These are phyloP conservation scores for Amborella trichopoda DNA, from an alignment of 164 flowering plant species.

Conservation along the genomic window DNA sequence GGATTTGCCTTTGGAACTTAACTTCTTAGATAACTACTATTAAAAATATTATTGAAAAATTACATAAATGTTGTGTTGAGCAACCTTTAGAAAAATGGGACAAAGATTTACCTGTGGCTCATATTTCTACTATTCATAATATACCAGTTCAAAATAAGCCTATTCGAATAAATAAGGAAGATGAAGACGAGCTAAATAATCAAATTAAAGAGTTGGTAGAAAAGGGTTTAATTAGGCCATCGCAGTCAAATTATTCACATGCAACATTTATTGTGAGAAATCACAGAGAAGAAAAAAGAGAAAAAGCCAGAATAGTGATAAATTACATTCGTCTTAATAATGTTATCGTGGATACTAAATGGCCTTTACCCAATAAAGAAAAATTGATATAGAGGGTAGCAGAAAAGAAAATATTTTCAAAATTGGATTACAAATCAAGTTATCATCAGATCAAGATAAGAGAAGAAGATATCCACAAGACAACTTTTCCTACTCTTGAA, in stretches of 20 bases:
- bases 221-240: neutral
- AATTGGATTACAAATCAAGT: neutral
- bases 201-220: neutral
- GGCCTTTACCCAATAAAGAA: neutral
- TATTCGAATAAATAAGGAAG: neutral
- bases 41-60: neutral
- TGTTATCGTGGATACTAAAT: neutral
- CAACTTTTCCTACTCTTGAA: neutral
- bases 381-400: neutral
- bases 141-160: neutral
- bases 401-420: neutral
- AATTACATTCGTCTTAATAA: neutral
- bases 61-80: neutral
- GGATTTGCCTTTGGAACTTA: neutral
- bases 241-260: neutral
- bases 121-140: neutral
- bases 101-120: neutral
- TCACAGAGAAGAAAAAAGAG: neutral
- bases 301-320: neutral
- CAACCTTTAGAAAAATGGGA: neutral
- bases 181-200: neutral
- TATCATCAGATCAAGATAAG: neutral
- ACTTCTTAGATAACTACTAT: neutral
- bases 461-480: neutral
- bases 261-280: neutral